Conservation (phyloP, 768 basidiomycete species). For the Mrakia frigida region DNA sequence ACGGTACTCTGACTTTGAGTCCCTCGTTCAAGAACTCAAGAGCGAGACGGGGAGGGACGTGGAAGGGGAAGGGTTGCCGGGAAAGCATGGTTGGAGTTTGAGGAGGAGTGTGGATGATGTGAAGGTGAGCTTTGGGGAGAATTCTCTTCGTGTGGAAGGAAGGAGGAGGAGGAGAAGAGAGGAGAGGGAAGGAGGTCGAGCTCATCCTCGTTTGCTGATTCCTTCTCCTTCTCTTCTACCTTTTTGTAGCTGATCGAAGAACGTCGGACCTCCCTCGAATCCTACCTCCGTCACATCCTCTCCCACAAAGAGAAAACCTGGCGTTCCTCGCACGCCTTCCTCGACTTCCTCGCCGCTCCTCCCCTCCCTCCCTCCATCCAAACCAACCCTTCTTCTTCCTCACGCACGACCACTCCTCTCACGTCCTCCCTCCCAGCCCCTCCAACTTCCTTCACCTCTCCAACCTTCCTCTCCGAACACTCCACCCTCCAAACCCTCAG, state of each 20-base stretch:
- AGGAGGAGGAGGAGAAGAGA: too few species aligned
- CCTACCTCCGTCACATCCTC: conserved; percentile 79
- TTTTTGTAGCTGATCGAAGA: conserved; percentile 58
- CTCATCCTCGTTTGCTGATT: background rate
- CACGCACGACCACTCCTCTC: conserved; percentile 47
- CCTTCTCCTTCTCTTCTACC: background rate
- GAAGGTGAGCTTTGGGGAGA: conserved; percentile 41
- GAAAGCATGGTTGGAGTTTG: conserved; percentile 72
- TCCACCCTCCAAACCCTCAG: conserved; percentile 66
- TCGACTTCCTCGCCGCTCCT: conserved; percentile 81
- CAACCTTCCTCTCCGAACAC: conserved; percentile 85
- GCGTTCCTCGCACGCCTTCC: conserved; percentile 72
- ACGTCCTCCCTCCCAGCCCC: conserved; percentile 41
- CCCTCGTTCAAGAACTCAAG: conserved; percentile 73
- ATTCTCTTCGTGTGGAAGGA: background rate
- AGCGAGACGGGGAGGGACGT: conserved; percentile 65
- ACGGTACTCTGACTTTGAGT: conserved; percentile 90
- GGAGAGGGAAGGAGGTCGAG: background rate
- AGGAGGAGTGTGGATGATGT: conserved; percentile 50
- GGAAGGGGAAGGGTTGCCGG: conserved; percentile 55
- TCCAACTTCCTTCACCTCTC: conserved; percentile 8
- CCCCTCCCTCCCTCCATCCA: conserved; percentile 39
- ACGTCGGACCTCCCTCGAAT: conserved; percentile 68
- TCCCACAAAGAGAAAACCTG: conserved; percentile 73
- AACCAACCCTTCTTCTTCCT: conserved; percentile 24